phyloP scores from a whole-genome alignment of 257 asterid species.

The Penstemon barbatus region DNA sequence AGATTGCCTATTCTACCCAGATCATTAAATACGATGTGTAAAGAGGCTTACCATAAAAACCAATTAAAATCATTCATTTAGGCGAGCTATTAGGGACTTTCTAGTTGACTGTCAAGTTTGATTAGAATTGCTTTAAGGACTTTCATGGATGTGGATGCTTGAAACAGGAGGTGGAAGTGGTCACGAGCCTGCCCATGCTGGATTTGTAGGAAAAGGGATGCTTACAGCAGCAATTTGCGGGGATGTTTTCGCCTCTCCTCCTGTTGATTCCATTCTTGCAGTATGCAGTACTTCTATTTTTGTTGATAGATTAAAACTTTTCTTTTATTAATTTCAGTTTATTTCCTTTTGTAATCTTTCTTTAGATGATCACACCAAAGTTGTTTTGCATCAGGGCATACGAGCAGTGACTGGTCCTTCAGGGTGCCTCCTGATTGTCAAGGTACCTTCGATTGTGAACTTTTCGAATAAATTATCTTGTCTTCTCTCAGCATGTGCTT shows the following conservation, averaged over 20 bases:
- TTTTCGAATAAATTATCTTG: constrained; percentile 5
- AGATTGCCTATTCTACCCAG: constrained; percentile 8
- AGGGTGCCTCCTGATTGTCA: constrained; percentile 95
- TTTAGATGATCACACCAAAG: constrained; percentile 24
- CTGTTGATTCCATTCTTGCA: constrained; percentile 87
- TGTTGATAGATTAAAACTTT: constrained; percentile 15
- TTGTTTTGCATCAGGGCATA: constrained; percentile 60
- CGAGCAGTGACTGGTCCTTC: constrained; percentile 91
- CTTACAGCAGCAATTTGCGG: constrained; percentile 98
- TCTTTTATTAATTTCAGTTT: constrained; percentile 16
- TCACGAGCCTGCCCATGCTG: constrained; percentile 98
- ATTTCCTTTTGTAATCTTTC: constrained; percentile 20
- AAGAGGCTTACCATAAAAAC: neutral
- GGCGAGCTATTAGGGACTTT: neutral
- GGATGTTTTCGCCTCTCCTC: constrained; percentile 95
- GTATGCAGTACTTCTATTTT: constrained; percentile 51
- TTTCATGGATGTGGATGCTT: constrained; percentile 22
- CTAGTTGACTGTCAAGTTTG: constrained; percentile 14
- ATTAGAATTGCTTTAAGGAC: constrained; percentile 21
- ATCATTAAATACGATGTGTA: constrained; percentile 15
- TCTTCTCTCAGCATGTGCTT: constrained; percentile 17
- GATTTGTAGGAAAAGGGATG: constrained; percentile 99
- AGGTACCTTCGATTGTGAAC: constrained; percentile 45
- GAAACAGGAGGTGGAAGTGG: constrained; percentile 98
- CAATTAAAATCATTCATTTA: constrained; percentile 5